A percentile compares a stretch with the other conserved stretches of the same genome.
Evolutionary conservation across 129 eudicot species (phyloP).

Genomic region (Lonicera japonica): DNA sequence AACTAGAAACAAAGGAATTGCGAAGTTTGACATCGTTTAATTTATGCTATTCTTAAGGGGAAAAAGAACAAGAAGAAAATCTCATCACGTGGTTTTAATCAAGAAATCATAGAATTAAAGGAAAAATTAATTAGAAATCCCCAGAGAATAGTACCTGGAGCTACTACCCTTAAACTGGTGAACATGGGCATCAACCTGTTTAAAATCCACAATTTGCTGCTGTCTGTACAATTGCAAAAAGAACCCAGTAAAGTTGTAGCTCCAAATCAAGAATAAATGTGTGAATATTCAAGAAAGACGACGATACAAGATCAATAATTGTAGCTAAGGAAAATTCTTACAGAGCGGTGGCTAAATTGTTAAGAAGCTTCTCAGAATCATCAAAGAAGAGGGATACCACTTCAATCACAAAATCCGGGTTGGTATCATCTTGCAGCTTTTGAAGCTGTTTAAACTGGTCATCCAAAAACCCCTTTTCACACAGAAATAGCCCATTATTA

Average conservation of each 20-base stretch:
- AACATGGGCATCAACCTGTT: slow-evolving; percentile 76
- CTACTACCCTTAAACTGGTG: slow-evolving; percentile 94
- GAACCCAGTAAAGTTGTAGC: background rate
- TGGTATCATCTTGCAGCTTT: slow-evolving; percentile 71
- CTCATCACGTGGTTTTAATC: too few relatives aligned
- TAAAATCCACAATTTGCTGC: slow-evolving; percentile 64
- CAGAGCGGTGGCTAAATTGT: slow-evolving; percentile 60
- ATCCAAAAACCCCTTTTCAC: slow-evolving; percentile 55
- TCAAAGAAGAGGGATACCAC: slow-evolving; percentile 79
- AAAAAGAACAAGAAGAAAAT: too few relatives aligned
- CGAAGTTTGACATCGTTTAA: too few relatives aligned
- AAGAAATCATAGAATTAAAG: too few relatives aligned
- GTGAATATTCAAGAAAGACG: slow-evolving; percentile 7
- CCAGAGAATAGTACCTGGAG: slow-evolving; percentile 47
- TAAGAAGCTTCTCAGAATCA: slow-evolving; percentile 79
- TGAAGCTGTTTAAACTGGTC: slow-evolving; percentile 69
- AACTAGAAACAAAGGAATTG: too few relatives aligned
- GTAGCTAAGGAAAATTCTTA: slow-evolving; percentile 23
- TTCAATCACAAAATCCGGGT: slow-evolving; percentile 72
- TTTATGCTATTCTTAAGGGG: too few relatives aligned
- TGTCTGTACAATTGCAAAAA: slow-evolving; percentile 34
- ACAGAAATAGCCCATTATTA: background rate
- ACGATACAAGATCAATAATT: background rate
- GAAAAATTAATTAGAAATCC: too few relatives aligned
- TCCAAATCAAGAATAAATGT: background rate